Conservation (phyloP, 2,329 filamentous ascomycete species). For the Colletotrichum zoysiae region DNA sequence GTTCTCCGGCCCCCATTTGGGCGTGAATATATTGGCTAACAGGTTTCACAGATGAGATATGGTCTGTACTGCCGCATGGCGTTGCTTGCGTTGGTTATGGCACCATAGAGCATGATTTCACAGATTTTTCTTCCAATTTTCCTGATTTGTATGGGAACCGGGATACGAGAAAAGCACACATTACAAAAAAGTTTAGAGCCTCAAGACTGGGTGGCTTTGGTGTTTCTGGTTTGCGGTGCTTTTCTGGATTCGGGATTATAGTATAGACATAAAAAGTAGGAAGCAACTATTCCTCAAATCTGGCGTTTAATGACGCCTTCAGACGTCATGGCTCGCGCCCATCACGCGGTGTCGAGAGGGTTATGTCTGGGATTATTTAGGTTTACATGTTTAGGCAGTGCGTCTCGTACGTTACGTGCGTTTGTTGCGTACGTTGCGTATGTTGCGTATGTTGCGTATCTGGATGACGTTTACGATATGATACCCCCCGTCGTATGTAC, state of each 20-base stretch:
- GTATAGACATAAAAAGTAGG: conserved; percentile 35
- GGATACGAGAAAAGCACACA: conserved; percentile 32
- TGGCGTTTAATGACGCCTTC: conserved; percentile 32
- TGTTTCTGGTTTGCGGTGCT: conserved; percentile 22
- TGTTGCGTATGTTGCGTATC: conserved; percentile 33
- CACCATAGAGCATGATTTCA: conserved; percentile 43
- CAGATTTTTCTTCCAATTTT: conserved; percentile 19
- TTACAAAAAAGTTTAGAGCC: conserved; percentile 32
- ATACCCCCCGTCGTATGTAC: conserved; percentile 38
- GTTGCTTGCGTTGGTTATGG: conserved; percentile 91
- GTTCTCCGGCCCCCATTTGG: conserved; percentile 51
- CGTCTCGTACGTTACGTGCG: conserved; percentile 36
- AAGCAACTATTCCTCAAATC: conserved; percentile 41
- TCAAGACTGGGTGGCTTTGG: conserved; percentile 24
- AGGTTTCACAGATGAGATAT: conserved; percentile 83
- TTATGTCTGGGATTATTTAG: conserved; percentile 16
- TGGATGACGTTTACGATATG: conserved; percentile 39
- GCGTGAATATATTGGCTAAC: conserved; percentile 54
- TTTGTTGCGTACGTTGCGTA: conserved; percentile 34
- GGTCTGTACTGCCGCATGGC: conserved; percentile 99
- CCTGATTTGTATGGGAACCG: conserved; percentile 14
- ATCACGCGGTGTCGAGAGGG: conserved; percentile 30
- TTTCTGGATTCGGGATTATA: conserved; percentile 30
- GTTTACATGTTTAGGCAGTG: conserved; percentile 34
- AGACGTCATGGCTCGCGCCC: conserved; percentile 37